Conservation (phyloP, 495 filamentous ascomycete species). For the Bathelium albidoporum region DNA sequence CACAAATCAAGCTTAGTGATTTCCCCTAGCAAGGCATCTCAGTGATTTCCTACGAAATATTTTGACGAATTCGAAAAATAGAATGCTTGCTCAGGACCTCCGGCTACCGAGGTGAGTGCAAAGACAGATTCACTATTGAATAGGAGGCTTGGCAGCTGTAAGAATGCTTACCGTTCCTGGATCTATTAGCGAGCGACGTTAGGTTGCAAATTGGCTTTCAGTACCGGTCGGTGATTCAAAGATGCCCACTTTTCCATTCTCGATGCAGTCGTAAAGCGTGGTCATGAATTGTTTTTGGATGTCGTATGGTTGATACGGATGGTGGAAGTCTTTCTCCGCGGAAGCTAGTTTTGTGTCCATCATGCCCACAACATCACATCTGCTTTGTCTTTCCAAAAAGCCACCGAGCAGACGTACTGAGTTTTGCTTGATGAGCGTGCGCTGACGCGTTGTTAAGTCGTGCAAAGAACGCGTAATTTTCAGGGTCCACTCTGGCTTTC, state of each 20-base stretch:
- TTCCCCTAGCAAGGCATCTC: constrained; percentile 54
- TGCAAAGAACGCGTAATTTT: background rate
- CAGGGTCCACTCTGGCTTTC: background rate
- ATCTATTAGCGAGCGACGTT: constrained; percentile 13
- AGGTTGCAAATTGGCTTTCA: background rate
- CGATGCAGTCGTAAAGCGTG: constrained; percentile 69
- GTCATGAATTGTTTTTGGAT: constrained; percentile 90
- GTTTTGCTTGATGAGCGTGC: background rate
- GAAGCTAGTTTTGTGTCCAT: background rate
- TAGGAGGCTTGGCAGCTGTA: background rate
- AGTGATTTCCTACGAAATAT: background rate
- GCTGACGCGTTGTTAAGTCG: background rate
- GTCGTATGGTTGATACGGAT: constrained; percentile 83
- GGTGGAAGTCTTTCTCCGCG: constrained; percentile 58
- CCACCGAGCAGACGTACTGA: background rate
- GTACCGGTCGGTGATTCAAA: constrained; percentile 86
- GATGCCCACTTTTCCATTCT: constrained; percentile 72
- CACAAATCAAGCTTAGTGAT: constrained; percentile 90
- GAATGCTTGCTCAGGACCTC: background rate
- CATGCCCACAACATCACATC: background rate
- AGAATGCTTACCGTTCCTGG: constrained; percentile 28
- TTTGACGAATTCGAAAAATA: background rate
- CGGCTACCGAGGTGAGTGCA: background rate
- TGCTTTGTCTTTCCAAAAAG: background rate
- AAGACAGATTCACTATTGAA: background rate